phyloP scores from a whole-genome alignment of 2,329 filamentous ascomycete genomes.

The Cercospora zeae-maydis region DNA sequence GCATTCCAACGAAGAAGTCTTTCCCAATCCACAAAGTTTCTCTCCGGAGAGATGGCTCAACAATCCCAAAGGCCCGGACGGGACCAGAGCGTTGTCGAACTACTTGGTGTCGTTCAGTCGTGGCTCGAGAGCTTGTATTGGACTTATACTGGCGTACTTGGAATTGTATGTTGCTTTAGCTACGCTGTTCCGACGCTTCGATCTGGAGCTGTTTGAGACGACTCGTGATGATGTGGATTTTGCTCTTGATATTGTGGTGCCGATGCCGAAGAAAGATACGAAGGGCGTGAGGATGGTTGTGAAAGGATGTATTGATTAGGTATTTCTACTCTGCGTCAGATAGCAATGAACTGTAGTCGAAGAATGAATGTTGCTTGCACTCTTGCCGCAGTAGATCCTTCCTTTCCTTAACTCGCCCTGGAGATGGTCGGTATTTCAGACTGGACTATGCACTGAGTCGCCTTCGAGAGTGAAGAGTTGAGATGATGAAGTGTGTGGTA shows the following conservation, averaged over 20 bases:
- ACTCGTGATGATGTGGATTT: conserved; percentile 7
- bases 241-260: conserved; percentile 8
- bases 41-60: conserved; percentile 10
- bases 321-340: neutral
- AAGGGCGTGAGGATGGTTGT: conserved; percentile 4
- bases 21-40: conserved; percentile 5
- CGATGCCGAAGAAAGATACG: conserved; percentile 8
- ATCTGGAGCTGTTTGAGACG: conserved; percentile 3
- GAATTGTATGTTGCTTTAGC: conserved; percentile 10
- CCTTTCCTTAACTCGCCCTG: too few species aligned
- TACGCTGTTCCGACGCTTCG: conserved; percentile 3
- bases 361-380: too few species aligned
- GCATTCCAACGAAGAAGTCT: neutral
- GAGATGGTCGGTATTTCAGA: too few species aligned
- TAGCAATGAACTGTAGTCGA: too few species aligned
- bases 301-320: neutral
- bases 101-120: conserved; percentile 15
- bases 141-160: conserved; percentile 11
- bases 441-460: too few species aligned
- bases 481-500: too few species aligned
- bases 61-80: neutral
- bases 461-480: neutral
- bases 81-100: conserved; percentile 2
- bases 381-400: too few species aligned
- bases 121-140: conserved; percentile 11